phyloP scores from a whole-genome alignment of 2,329 filamentous ascomycete genomes.

The Apiospora malaysiana region DNA sequence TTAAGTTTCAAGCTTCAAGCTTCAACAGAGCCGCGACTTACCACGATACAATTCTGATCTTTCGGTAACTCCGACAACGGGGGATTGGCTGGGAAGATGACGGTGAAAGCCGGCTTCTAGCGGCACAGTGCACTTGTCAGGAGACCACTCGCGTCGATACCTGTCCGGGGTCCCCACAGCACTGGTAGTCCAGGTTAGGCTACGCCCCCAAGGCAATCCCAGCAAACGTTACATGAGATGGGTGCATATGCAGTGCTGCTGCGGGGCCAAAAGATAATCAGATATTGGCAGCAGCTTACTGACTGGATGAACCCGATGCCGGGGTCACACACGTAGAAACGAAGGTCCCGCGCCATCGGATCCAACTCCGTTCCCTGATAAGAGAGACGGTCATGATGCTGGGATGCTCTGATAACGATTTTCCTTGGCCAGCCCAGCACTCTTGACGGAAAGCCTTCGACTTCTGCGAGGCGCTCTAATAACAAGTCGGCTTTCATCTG shows the following conservation, averaged over 20 bases:
- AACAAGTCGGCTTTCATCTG: neutral
- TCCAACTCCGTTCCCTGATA: constrained; percentile 1
- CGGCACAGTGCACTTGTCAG: constrained; percentile 9
- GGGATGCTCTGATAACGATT: constrained; percentile 6
- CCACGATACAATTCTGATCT: neutral
- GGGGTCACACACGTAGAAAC: neutral
- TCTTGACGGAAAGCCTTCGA: neutral
- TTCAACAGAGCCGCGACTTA: neutral
- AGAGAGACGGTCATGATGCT: neutral
- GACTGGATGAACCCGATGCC: constrained; percentile 2
- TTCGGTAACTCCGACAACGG: constrained; percentile 8
- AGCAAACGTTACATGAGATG: constrained; percentile 17
- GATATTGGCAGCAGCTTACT: constrained; percentile 4
- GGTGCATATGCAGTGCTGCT: neutral
- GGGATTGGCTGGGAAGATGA: neutral
- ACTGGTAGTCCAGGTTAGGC: neutral
- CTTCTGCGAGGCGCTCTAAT: neutral
- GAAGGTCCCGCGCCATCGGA: constrained; percentile 2
- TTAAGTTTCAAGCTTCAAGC: constrained; percentile 3
- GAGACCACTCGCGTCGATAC: neutral
- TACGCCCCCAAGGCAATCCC: neutral
- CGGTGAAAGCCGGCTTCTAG: constrained; percentile 10
- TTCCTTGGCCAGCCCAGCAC: neutral
- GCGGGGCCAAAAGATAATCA: neutral
- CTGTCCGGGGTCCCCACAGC: constrained; percentile 1